These are phyloP conservation scores for Leptographium galeiforme DNA, from an alignment of 2,329 filamentous ascomycete genomes.

Conservation along the genomic window DNA sequence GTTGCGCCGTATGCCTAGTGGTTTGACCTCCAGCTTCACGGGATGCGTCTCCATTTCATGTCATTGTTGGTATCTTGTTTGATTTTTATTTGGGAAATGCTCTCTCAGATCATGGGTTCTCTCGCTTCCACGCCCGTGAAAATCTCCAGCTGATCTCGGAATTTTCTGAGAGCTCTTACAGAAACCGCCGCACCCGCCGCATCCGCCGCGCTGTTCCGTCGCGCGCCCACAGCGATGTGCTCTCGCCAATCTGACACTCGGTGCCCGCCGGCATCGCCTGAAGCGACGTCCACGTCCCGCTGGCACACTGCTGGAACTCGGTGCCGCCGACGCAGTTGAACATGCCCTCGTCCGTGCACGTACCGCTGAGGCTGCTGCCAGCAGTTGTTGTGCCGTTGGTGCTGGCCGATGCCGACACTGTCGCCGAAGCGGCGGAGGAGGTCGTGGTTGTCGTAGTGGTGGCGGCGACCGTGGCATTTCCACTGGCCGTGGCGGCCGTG, in stretches of 20 bases:
- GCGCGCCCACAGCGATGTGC: constrained; percentile 13
- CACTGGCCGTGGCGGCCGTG: background rate
- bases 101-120: too few species aligned
- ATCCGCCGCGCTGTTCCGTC: background rate
- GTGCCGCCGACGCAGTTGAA: constrained; percentile 35
- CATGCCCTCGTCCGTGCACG: constrained; percentile 32
- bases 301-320: constrained; percentile 38
- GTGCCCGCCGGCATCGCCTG: constrained; percentile 32
- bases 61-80: too few species aligned
- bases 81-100: too few species aligned
- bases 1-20: too few species aligned
- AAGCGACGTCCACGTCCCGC: constrained; percentile 29
- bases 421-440: constrained; percentile 3
- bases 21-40: too few species aligned
- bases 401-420: constrained; percentile 5
- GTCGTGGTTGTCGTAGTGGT: constrained; percentile 1
- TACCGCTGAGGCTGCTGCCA: constrained; percentile 22
- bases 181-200: background rate
- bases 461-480: constrained; percentile 5
- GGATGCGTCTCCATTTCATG: too few species aligned
- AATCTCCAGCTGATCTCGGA: too few species aligned
- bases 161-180: background rate
- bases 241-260: constrained; percentile 26
- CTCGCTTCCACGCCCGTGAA: too few species aligned
- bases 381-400: constrained; percentile 17